Percentiles rank a stretch among this genome's conserved stretches.
phyloP scores from a whole-genome alignment of 2,329 filamentous ascomycete species.

The Colletotrichum magnum region DNA sequence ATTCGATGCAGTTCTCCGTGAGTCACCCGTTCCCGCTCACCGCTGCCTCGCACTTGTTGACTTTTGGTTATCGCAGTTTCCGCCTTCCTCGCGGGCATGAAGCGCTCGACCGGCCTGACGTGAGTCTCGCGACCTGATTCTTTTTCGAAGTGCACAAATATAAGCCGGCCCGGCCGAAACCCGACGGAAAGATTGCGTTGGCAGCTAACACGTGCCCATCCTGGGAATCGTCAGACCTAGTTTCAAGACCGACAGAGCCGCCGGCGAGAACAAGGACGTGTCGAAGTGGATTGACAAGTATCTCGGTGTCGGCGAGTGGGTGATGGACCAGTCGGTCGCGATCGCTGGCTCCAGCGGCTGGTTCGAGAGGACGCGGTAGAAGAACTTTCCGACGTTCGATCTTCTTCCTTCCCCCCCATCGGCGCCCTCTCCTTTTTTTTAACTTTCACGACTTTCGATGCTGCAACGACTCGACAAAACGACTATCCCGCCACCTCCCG shows the following conservation, averaged over 20 bases:
- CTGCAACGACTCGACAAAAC: conserved; percentile 3
- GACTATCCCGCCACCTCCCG: background rate
- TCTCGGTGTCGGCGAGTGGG: conserved; percentile 94
- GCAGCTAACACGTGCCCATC: conserved; percentile 61
- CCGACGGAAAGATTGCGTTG: background rate
- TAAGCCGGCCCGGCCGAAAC: background rate
- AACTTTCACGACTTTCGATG: conserved; percentile 5
- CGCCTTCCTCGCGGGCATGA: conserved; percentile 95
- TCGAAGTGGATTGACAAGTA: conserved; percentile 94
- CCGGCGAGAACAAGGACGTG: conserved; percentile 83
- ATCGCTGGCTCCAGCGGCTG: conserved; percentile 89
- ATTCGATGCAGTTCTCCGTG: conserved; percentile 94
- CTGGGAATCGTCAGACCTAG: conserved; percentile 73
- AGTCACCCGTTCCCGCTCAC: conserved; percentile 52
- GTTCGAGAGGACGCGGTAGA: conserved; percentile 89
- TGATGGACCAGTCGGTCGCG: conserved; percentile 97
- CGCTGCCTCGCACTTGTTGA: conserved; percentile 15
- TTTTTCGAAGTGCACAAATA: background rate
- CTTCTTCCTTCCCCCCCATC: background rate
- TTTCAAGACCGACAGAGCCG: conserved; percentile 88
- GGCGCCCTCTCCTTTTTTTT: too few species aligned
- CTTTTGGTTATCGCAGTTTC: conserved; percentile 74
- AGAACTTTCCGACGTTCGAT: background rate
- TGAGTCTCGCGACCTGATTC: conserved; percentile 69
- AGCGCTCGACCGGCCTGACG: conserved; percentile 97